Base-by-base conservation (phyloP, 2,329 filamentous ascomycete species). In the Ustulina deusta region DNA sequence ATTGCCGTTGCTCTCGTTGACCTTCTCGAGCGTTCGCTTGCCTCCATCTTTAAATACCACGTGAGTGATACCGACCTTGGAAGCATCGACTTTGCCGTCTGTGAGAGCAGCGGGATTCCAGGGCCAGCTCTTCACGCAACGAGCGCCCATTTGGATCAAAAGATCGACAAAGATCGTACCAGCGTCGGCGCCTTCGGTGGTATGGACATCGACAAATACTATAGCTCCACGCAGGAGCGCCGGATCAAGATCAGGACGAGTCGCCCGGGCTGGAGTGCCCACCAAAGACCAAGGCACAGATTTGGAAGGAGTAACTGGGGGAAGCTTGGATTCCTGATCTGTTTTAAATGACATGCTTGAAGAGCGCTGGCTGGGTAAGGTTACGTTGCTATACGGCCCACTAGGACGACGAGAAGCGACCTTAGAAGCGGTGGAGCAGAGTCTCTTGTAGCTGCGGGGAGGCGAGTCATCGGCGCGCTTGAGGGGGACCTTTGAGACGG, bases 41-140 rank as follows among this genome's bases (percentile, higher is more conserved):
- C 90, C 90, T 52, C 94, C 94, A 75, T 97, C 94, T 78, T 97
- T 97, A 83, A 90, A 97, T 6, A 97, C 89, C 7, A 97, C 92
- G 76, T 97, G 94, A 0, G 93, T 97, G 74, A 97, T 93, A 5
- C 90, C 91, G 66, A 93, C 83, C 77, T 89, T 91, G 56, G 78
- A 77, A 48, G 79, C 77, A 15, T 79, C 78, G 6, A 76, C 74
- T 15, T 84, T 82, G 40, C 74, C 75, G 27, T 74, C 72, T 2
- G 76, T 72, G 22, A 77, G 67, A 52, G 78, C 81, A 61, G 66
- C 79, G 6, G 89, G 88, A 74, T 90, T 91, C 90, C 92, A 94
- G 51, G 83, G 83, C 93, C 93, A 96, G 15, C 84, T 85, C 79
- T 90, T 92, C 49, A 94, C 86, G 74, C 92, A 93, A 52, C 88